Evolutionary conservation across 163 green algal species (phyloP), one percentile per base, ranked within the genome.

Genomic region (Coccomyxa subellipsoidea): DNA sequence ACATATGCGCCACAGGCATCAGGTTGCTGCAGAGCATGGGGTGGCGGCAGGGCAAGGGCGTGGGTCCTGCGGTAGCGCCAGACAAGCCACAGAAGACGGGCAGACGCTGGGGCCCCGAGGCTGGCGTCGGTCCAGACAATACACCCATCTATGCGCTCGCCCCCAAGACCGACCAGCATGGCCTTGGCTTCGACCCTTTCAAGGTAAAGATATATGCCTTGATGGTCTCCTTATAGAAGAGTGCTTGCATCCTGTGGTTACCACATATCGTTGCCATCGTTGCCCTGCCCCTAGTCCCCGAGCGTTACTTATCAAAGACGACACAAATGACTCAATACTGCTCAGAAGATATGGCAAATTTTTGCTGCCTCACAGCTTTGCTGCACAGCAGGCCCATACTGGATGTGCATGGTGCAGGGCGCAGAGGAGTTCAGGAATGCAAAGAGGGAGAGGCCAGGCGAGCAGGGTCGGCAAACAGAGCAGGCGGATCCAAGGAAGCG

Each of bases 1-100:
- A n/a, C n/a, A n/a, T 59, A 18, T 59, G 47, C 23, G 47, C 47
- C 77, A 59, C 85, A 94, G 91, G 95, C 76, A 89, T 98, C 69
- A 83, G 89, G 40, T 90, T 99, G 82, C 92, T 99, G 72, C 90
- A 94, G 79, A 90, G 89, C 80, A 97, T 98, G 95, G 96, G 96
- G 3, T 99, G 96, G 96, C 86, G 95, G 37, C 93, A 94, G 78
- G 96, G 95, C 27, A 90, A 91, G 54, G 93, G 93, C 34, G 84
- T 98, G 18, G 94, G 91, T 69, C 76, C 78, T 29, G n/a, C 53
- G n/a, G 81, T 53, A 7, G 69, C 76, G 95, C 85, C 66, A 7
- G 78, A 72, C 54, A 79, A n/a, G 21, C 71, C 69, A 12, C 39
- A 69, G 37, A 38, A 59, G 34, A 69, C 40, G 76, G 77, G 38